A percentile compares a stretch with the other conserved stretches of the same genome.
Evolutionary conservation across 495 filamentous ascomycete genomes (phyloP).

Genomic region (Filosporella fistucella): DNA sequence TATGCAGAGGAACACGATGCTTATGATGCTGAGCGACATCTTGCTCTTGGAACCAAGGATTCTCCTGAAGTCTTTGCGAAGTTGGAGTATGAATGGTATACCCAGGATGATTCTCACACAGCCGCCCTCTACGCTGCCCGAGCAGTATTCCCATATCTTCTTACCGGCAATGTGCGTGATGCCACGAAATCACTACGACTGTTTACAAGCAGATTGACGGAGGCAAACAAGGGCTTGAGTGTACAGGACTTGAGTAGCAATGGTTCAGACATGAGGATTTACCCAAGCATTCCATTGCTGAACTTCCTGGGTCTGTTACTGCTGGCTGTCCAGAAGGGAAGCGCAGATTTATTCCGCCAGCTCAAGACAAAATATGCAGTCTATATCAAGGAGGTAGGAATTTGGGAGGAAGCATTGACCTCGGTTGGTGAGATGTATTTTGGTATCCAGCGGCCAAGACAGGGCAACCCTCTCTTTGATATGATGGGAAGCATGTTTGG

Average conservation of each 20-base stretch:
- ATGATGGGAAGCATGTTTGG: constrained; percentile 97
- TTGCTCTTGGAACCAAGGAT: constrained; percentile 84
- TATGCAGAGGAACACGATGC: constrained; percentile 87
- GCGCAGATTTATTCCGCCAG: constrained; percentile 74
- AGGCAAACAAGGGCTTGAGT: constrained; percentile 61
- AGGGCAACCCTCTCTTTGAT: constrained; percentile 86
- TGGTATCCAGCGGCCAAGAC: constrained; percentile 81
- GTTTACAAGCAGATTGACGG: constrained; percentile 69
- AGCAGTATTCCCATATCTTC: constrained; percentile 86
- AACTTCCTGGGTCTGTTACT: constrained; percentile 88
- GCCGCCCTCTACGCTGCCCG: constrained; percentile 86
- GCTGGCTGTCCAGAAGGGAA: constrained; percentile 77
- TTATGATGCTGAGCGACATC: constrained; percentile 89
- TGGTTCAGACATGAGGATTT: constrained; percentile 71
- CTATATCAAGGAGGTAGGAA: constrained; percentile 64
- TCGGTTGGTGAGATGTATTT: constrained; percentile 97
- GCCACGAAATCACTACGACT: constrained; percentile 76
- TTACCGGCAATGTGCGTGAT: constrained; percentile 83
- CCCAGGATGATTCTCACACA: constrained; percentile 78
- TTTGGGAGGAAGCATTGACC: constrained; percentile 80
- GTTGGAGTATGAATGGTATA: constrained; percentile 93
- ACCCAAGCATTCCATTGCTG: constrained; percentile 80
- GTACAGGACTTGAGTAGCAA: constrained; percentile 79
- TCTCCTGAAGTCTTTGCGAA: constrained; percentile 73
- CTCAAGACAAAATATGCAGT: constrained; percentile 75